Conservation (phyloP, 495 filamentous ascomycete species). For the Podospora pseudocomata region DNA sequence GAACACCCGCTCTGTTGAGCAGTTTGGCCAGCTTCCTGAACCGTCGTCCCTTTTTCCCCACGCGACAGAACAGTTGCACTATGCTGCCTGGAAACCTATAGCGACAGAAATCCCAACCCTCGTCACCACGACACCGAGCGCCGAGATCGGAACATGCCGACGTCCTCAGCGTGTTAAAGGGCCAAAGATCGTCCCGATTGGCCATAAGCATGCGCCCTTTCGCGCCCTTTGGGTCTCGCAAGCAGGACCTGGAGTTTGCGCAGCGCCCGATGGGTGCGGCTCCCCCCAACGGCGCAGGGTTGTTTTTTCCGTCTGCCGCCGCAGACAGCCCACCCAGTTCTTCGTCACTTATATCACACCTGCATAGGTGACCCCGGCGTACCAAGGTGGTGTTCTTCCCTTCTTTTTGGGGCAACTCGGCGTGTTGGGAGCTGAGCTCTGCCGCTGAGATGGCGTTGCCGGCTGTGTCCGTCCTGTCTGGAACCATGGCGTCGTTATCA, state of each 20-base stretch:
- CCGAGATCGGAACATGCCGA: constrained; percentile 35
- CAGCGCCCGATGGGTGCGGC: not conserved
- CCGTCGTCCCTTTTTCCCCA: constrained; percentile 16
- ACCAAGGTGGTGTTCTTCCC: not conserved
- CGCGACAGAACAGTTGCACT: not conserved
- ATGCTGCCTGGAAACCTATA: not conserved
- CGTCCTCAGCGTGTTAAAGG: constrained; percentile 10
- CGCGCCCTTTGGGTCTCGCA: constrained; percentile 18
- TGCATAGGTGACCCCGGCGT: not conserved
- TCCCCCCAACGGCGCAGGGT: constrained; percentile 1
- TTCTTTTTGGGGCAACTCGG: not conserved
- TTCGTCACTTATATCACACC: constrained; percentile 12
- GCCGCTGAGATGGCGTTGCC: not conserved
- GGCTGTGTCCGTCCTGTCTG: not conserved
- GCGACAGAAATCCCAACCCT: constrained; percentile 6
- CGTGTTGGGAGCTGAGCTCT: not conserved
- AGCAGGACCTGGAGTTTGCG: not conserved
- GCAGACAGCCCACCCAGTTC: constrained; percentile 1
- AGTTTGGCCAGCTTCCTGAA: constrained; percentile 29
- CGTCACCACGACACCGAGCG: not conserved
- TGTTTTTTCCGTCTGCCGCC: constrained; percentile 10
- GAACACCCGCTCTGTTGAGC: constrained; percentile 9
- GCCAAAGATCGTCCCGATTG: constrained; percentile 25
- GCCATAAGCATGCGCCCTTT: constrained; percentile 15
- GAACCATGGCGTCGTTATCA: not conserved